Base-by-base conservation (phyloP, 1,284 basidiomycete genomes). In the Boletus mariae region DNA sequence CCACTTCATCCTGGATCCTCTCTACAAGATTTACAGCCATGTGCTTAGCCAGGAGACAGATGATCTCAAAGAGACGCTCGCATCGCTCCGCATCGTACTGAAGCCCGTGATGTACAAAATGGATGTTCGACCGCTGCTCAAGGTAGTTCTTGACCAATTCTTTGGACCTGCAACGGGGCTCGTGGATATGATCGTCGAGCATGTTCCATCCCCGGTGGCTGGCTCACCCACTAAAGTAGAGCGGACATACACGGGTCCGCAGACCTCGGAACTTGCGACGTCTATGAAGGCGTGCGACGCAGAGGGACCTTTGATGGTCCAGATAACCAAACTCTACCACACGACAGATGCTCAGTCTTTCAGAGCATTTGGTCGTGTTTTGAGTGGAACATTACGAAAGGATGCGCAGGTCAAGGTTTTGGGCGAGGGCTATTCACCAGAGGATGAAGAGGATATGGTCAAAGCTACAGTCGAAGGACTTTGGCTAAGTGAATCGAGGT, bases 401-500 rank as follows among this genome's bases (percentile, higher is more conserved):
- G 94, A 94, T 5, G 82, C 84, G 75, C 77, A 86, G 29, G 81
- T 99, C 62, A 97, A 96, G 73, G 95, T 99, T n/a, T 80, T 99
- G 10, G 97, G 97, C 53, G 96, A 98, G 71, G 92, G 92, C 0
- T 99, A 94, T 71, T 96, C 94, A 10, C 89, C 91, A 12, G 95
- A 98, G 64, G 97, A 99, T 65, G 96, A 99, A 72, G 97, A 99
- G 73, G 97, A 99, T 68, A 96, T 98, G 93, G 83, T 88, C 66
- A 84, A 86, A 58, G 86, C 84, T n/a, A 81, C 77, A 3, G 83
- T 98, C 6, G 94, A 97, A 61, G 86, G 87, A 55, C 78, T 98
- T 32, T 92, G 92, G 87, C 84, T 98, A 57, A 84, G 83, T 68
- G 91, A 98, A 76, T 85, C 95, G 20, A 81, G 97, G 85, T 94